Evolutionary conservation across 768 basidiomycete species (phyloP), one percentile per base, ranked within the genome.

Genomic region (Mycena maculata): DNA sequence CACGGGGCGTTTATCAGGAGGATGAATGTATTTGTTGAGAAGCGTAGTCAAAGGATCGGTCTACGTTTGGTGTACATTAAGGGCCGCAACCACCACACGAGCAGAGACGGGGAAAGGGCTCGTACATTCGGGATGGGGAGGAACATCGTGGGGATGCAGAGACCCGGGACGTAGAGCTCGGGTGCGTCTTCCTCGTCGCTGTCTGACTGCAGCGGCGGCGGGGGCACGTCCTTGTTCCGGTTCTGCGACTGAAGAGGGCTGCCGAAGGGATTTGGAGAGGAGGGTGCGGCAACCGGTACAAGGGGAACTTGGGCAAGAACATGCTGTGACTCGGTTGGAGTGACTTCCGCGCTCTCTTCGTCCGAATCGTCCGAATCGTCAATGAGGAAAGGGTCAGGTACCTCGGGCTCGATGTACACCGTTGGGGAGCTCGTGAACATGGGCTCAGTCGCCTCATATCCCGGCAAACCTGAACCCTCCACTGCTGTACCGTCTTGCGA

Each of bases 121-220:
- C 92, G 88, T 85, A 95, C 93, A 82, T 93, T 93, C 55, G 94
- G 93, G 45, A 94, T 91, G n/a, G 93, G 93, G 50, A 94, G 80
- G 76, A 95, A 95, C 90, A 94, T 91, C 36, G 88, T 90, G 36
- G 93, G 89, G 30, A 87, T 77, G 38, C 90, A 83, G 39, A 94
- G 86, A 39, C 87, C 88, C 2, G 92, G 92, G 28, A 92, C 81
- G 75, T 88, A 90, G 23, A 92, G 73, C 50, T 88, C 86, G 2
- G 87, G 90, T 0, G 82, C 76, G 25, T 87, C 86, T 22, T 88
- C 87, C 23, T 80, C 78, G 13, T 83, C 83, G 57, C 77, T 84
- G 39, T 83, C 80, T 8, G 79, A 72, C 9, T n/a, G n/a, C n/a
- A 71, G 71, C 2, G 87, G 84, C 2, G 85, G 82, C 4, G 86